Base-by-base conservation (phyloP, 768 basidiomycete species). In the Rhodotorula diobovata region DNA sequence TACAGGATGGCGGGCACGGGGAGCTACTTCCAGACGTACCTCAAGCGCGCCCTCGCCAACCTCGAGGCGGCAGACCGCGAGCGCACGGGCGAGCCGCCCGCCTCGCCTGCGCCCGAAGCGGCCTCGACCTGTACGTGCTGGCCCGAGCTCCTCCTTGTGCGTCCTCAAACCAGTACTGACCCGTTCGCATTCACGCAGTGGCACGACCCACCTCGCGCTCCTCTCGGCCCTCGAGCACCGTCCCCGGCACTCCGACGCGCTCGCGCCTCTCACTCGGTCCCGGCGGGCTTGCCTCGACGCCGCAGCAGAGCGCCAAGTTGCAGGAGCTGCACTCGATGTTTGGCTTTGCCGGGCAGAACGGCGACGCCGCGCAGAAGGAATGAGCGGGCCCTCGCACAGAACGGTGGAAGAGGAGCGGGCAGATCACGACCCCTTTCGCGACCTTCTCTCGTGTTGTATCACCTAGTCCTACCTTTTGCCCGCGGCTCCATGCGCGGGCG, bases 21-120 rank as follows among this genome's bases (percentile, higher is more conserved):
- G 3, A 86, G 90, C 30, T 90, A 90, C 14, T 95, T 94, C 83
- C 86, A 90, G 61, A 93, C 93, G 78, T 95, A 95, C 78, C 91
- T 94, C 76, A 89, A 87, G 45, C 86, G 92, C 56, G 92, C 93
- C 4, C 81, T 94, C 34, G 91, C 91, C 0, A 93, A 87, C 78
- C 85, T 91, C 66, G 90, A 90, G n/a, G 88, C 89, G 18, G 90
- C 93, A 77, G 91, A 93, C 76, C 85, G 89, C 16, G 71, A 72
- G 53, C 64, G 68, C 11, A 58, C 32, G 15, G 37, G 30, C 50
- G 64, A 62, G n/a, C 20, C 45, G 25, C 67, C 71, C 2, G 58
- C 63, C 15, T 73, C 71, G 12, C 63, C 67, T 0, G 18, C 43
- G 8, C 35, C 56, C 12, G 70, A 63, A 2, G 6, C 54, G 2